phyloP scores from a whole-genome alignment of 2,329 filamentous ascomycete species.

The Diaporthe humulicola region DNA sequence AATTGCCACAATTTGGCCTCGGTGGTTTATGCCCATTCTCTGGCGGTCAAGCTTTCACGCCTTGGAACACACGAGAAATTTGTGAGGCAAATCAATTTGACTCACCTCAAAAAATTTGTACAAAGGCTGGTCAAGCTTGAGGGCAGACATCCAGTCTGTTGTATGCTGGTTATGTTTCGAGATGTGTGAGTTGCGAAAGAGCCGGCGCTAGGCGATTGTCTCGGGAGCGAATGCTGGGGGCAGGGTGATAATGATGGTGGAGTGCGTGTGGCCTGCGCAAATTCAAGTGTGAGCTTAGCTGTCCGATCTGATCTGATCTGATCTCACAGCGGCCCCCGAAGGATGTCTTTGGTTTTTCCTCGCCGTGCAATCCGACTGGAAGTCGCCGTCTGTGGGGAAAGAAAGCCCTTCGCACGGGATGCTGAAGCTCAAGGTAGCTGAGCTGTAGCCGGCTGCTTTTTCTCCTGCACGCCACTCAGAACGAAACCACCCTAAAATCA shows the following conservation, averaged over 20 bases:
- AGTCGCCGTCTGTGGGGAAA: constrained; percentile 30
- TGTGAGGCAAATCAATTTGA: constrained; percentile 42
- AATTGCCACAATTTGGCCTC: background rate
- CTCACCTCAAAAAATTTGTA: constrained; percentile 74
- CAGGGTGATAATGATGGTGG: constrained; percentile 12
- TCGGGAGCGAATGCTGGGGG: constrained; percentile 47
- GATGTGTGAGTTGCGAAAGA: constrained; percentile 44
- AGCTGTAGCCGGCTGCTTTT: constrained; percentile 31
- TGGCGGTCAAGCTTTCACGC: background rate
- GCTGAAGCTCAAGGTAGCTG: constrained; percentile 36
- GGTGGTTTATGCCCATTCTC: background rate
- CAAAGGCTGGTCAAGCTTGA: constrained; percentile 67
- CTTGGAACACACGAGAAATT: background rate
- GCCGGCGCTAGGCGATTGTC: constrained; percentile 50
- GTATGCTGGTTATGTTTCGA: constrained; percentile 40
- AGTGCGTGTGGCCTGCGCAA: constrained; percentile 30
- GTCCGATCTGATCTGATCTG: constrained; percentile 34
- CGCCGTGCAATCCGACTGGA: constrained; percentile 32
- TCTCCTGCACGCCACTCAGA: constrained; percentile 34
- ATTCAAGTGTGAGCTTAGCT: constrained; percentile 42
- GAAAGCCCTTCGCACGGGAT: constrained; percentile 27
- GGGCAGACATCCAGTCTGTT: constrained; percentile 69
- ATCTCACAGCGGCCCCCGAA: constrained; percentile 34
- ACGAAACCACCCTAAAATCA: constrained; percentile 27
- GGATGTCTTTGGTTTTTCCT: constrained; percentile 38